Base-by-base conservation (phyloP, 2,329 filamentous ascomycete species). In the Nothomitra cinnamomea region DNA sequence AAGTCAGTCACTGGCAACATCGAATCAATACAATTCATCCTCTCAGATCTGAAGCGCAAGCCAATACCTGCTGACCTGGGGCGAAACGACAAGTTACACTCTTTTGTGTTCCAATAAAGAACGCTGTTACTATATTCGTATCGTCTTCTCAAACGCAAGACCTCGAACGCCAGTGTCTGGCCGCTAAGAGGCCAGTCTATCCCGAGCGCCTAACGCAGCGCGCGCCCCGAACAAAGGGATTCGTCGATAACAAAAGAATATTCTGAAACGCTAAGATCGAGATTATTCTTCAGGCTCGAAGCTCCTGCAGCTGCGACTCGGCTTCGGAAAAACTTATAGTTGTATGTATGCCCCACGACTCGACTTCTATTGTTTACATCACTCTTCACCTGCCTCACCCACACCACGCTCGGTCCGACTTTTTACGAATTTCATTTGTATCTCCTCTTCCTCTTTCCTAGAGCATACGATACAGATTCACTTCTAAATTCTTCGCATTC, bases 391-490 rank as follows among this genome's bases (percentile, higher is more conserved):
- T 25, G 4, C 22, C 28, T 12, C 3, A 49, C 28, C 13, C 43
- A 25, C 21, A 21, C 13, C 43, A 35, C 15, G 24, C 19, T 49
- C 32, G 24, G 24, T 32, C 24, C 45, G 45, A 32, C 28, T 49
- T 49, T 41, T 49, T 49, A 49, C 32, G 45, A 49, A 35, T 49
- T 49, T 49, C 45, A 17, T 49, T 49, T 49, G 50, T 52, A 25
- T 52, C 24, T 32, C 25, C 10, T 21, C 21, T 28, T 52, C 50
- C 38, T n/a, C 21, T 51, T 28, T 38, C 10, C 48, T 12, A 24
- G n/a, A 24, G 22, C 25, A 36, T 17, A 40, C 19, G 19, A 52
- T 24, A 52, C 35, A 40, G 7, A 42, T 42, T 24, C 22, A 24
- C 38, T 8, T 32, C 6, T 10, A 10, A 32, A 32, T n/a, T 13